Percentiles rank a stretch among this genome's conserved stretches.
Evolutionary conservation across 345 rosid genomes (phyloP).

Genomic region (Eucalyptus virginea): DNA sequence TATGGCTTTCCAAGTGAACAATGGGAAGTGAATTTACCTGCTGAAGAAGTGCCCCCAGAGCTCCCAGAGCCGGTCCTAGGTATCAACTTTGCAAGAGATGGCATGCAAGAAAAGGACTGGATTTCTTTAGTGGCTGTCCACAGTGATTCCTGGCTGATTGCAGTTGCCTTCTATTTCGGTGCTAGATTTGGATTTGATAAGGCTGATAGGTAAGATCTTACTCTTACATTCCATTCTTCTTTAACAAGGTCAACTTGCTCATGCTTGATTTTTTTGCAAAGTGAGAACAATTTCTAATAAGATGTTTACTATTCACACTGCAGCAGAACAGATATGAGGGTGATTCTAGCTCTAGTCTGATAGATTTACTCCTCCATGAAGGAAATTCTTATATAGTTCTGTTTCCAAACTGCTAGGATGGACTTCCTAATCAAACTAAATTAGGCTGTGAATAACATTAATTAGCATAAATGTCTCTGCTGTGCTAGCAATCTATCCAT

Average conservation of each 20-base stretch:
- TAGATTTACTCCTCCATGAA: background rate
- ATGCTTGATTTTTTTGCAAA: background rate
- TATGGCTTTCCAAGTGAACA: slow-evolving; percentile 75
- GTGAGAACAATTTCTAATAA: background rate
- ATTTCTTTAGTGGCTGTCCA: slow-evolving; percentile 75
- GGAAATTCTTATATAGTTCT: background rate
- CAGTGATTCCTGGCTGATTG: slow-evolving; percentile 82
- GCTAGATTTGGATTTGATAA: slow-evolving; percentile 85
- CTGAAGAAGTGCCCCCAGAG: slow-evolving; percentile 94
- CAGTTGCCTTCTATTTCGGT: slow-evolving; percentile 89
- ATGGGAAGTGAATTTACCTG: slow-evolving; percentile 93
- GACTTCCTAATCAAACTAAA: background rate
- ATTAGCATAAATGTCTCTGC: background rate
- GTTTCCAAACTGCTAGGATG: background rate
- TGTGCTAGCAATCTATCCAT: background rate
- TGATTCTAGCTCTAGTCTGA: background rate
- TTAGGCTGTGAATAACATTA: background rate
- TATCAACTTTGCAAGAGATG: slow-evolving; percentile 93
- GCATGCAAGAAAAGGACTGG: slow-evolving; percentile 91
- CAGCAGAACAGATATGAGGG: background rate
- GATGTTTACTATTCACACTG: background rate
- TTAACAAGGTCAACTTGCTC: background rate
- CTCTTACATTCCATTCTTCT: background rate
- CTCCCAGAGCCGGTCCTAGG: slow-evolving; percentile 95
- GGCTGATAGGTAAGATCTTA: slow-evolving; percentile 54